Evolutionary conservation across 768 basidiomycete genomes (phyloP).

Genomic region (Mycena galericulata): DNA sequence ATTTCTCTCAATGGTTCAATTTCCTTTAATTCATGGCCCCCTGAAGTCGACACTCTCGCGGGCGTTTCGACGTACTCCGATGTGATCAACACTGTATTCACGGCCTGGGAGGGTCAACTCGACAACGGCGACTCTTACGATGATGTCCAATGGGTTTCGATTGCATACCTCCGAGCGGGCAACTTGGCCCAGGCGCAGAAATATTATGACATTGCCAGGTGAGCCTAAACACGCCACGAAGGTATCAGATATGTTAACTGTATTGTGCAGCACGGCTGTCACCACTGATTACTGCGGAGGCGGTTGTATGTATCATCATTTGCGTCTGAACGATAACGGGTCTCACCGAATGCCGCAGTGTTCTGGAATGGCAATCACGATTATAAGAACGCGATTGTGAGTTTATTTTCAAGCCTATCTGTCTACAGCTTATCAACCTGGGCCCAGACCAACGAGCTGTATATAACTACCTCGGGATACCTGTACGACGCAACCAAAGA

Average conservation of each 20-base stretch:
- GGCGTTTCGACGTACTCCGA: slow-evolving; percentile 20
- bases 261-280: slow-evolving; percentile 9
- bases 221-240: too few relatives aligned
- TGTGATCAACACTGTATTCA: slow-evolving; percentile 33
- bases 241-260: background rate
- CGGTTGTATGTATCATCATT: slow-evolving; percentile 21
- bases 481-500: slow-evolving; percentile 31
- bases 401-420: background rate
- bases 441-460: slow-evolving; percentile 34
- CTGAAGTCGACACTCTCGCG: slow-evolving; percentile 24
- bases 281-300: slow-evolving; percentile 30
- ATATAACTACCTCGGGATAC: slow-evolving; percentile 32
- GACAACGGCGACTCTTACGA: slow-evolving; percentile 33
- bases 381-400: slow-evolving; percentile 36
- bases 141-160: slow-evolving; percentile 34
- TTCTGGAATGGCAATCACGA: slow-evolving; percentile 33
- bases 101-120: slow-evolving; percentile 21
- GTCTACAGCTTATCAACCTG: too few relatives aligned
- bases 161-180: slow-evolving; percentile 30
- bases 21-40: background rate
- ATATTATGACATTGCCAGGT: slow-evolving; percentile 32
- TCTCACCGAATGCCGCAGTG: slow-evolving; percentile 15
- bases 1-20: too few relatives aligned
- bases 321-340: background rate
- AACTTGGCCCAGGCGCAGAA: slow-evolving; percentile 29